Conservation (phyloP, 306 rosid genomes). For the Trifolium repens region DNA sequence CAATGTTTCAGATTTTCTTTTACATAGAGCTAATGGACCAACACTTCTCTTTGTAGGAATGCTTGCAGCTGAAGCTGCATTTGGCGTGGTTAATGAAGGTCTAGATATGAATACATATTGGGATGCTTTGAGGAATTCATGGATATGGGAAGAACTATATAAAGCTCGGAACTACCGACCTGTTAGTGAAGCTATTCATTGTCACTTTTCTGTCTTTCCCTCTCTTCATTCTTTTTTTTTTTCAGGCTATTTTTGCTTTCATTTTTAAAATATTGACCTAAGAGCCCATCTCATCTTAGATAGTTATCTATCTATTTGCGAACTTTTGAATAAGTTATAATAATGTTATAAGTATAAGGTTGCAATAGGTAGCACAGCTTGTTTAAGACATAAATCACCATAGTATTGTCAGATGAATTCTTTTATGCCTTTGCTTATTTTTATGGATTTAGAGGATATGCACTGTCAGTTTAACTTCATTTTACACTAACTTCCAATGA, state of each 20-base stretch:
- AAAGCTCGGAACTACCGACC: constrained; percentile 83
- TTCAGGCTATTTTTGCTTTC: constrained; percentile 28
- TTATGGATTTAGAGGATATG: not conserved
- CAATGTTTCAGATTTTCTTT: constrained; percentile 18
- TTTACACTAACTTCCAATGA: not conserved
- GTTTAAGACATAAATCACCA: not conserved
- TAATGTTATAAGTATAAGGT: constrained; percentile 9
- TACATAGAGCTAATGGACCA: constrained; percentile 1
- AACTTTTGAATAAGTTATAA: constrained; percentile 13
- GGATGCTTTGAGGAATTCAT: constrained; percentile 77
- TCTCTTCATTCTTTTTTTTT: constrained; percentile 13
- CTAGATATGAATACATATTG: constrained; percentile 72
- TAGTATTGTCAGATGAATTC: constrained; percentile 21
- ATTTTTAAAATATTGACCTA: constrained; percentile 21
- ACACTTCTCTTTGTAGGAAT: constrained; percentile 62
- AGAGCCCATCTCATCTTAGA: constrained; percentile 32
- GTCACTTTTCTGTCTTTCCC: constrained; percentile 14
- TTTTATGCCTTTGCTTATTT: constrained; percentile 1
- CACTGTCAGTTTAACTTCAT: not conserved
- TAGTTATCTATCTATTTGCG: constrained; percentile 3
- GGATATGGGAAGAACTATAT: constrained; percentile 95
- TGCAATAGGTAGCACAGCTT: not conserved
- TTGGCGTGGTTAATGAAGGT: constrained; percentile 62
- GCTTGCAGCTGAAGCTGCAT: constrained; percentile 94
- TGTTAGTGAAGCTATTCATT: constrained; percentile 55